Evolutionary conservation across 208 protist genomes (phyloP).

Genomic region (Crithidia sp.): DNA sequence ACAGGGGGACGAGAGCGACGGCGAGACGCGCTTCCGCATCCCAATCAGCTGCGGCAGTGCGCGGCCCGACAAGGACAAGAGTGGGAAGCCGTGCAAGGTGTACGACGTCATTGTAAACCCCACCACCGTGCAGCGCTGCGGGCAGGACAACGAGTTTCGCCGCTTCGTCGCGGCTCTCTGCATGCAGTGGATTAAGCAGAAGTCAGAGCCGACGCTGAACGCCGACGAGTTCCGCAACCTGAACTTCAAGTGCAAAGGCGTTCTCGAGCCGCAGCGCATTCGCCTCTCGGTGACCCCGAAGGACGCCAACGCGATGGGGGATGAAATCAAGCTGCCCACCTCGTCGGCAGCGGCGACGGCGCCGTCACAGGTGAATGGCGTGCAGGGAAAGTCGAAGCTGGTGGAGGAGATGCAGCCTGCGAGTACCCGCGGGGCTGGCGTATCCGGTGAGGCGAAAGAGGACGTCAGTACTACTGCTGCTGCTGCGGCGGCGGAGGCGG

Average conservation of each 20-base stretch:
- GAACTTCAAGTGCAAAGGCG: slow-evolving; percentile 90
- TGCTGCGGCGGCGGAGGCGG: background rate
- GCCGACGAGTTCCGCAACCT: slow-evolving; percentile 85
- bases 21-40: slow-evolving; percentile 76
- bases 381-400: slow-evolving; percentile 54
- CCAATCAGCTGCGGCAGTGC: slow-evolving; percentile 90
- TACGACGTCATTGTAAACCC: slow-evolving; percentile 93
- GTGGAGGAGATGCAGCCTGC: slow-evolving; percentile 56
- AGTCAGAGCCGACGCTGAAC: slow-evolving; percentile 89
- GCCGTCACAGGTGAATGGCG: slow-evolving; percentile 51
- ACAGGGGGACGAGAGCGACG: slow-evolving; percentile 13
- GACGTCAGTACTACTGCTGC: background rate
- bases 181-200: slow-evolving; percentile 92
- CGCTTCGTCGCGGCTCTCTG: slow-evolving; percentile 87
- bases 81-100: slow-evolving; percentile 84
- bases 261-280: slow-evolving; percentile 86
- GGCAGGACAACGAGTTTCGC: slow-evolving; percentile 81
- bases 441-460: background rate
- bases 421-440: no score
- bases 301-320: slow-evolving; percentile 72
- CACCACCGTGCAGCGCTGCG: slow-evolving; percentile 68
- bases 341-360: slow-evolving; percentile 41
- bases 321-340: slow-evolving; percentile 84
- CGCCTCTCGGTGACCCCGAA: slow-evolving; percentile 61
- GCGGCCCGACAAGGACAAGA: slow-evolving; percentile 84